A percentile compares a stretch with the other conserved stretches of the same genome.
phyloP scores from a whole-genome alignment of 1,139 yeast species.

The Saccharomyces hybrid region DNA sequence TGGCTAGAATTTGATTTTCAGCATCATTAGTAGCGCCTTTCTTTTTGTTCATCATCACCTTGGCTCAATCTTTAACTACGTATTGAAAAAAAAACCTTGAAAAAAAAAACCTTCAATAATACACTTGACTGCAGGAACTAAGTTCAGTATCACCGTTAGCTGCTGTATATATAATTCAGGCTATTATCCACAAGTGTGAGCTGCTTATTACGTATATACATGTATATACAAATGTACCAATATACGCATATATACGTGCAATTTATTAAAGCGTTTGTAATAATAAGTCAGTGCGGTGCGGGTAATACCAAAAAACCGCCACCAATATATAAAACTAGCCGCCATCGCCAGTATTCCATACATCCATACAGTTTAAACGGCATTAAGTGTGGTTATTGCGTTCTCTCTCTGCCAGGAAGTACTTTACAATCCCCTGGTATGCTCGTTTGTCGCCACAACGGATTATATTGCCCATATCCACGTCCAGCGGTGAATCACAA shows the following conservation, averaged over 20 bases:
- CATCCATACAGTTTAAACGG: not conserved
- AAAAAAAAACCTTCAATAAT: not conserved
- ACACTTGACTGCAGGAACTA: not conserved
- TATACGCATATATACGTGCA: not conserved
- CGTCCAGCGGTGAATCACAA: slow-evolving; percentile 77
- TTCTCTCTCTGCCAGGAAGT: slow-evolving; percentile 36
- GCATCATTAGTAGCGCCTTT: not conserved
- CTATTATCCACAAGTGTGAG: not conserved
- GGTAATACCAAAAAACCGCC: no score
- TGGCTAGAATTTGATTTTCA: not conserved
- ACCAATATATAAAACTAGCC: no score
- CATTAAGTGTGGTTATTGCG: not conserved
- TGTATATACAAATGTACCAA: not conserved
- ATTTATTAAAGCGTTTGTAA: not conserved
- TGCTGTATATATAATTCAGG: not conserved
- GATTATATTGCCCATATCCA: slow-evolving; percentile 73
- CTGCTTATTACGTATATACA: not conserved
- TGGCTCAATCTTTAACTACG: not conserved
- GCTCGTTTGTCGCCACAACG: slow-evolving; percentile 49
- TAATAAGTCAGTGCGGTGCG: not conserved
- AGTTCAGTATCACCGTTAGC: not conserved
- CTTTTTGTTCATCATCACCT: not conserved
- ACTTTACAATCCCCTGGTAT: slow-evolving; percentile 56
- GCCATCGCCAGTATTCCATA: not conserved
- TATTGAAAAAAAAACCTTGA: not conserved